phyloP scores from a whole-genome alignment of 2,329 filamentous ascomycete genomes.

The Talaromyces sp. region DNA sequence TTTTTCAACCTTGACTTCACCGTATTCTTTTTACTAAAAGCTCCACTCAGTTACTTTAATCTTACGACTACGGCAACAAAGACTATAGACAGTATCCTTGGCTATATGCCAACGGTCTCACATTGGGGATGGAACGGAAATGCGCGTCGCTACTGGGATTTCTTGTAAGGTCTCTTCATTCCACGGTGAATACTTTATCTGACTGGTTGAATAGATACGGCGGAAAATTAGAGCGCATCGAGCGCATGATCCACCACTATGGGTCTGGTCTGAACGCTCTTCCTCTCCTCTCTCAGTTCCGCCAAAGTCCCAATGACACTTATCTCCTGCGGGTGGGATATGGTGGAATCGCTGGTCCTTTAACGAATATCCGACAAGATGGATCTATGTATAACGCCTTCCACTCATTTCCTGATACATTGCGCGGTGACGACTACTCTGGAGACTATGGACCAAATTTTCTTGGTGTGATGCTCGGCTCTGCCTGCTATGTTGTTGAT shows the following conservation, averaged over 20 bases:
- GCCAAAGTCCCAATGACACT: slow-evolving; percentile 47
- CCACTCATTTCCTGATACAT: slow-evolving; percentile 59
- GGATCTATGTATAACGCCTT: slow-evolving; percentile 61
- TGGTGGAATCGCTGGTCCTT: slow-evolving; percentile 55
- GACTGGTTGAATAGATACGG: slow-evolving; percentile 33
- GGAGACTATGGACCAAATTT: slow-evolving; percentile 63
- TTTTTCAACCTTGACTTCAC: not conserved
- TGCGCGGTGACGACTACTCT: slow-evolving; percentile 60
- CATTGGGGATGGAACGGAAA: slow-evolving; percentile 68
- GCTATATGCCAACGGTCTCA: slow-evolving; percentile 60
- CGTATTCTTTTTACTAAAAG: not conserved
- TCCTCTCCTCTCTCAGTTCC: slow-evolving; percentile 57
- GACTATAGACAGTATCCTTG: slow-evolving; percentile 59
- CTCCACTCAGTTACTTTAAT: slow-evolving; percentile 49
- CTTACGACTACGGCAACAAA: slow-evolving; percentile 51
- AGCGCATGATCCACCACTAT: slow-evolving; percentile 63
- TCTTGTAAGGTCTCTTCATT: slow-evolving; percentile 35
- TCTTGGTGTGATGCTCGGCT: slow-evolving; percentile 54
- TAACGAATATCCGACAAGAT: slow-evolving; percentile 59
- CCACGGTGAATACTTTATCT: not conserved
- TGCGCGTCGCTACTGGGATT: slow-evolving; percentile 64
- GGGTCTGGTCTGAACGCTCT: slow-evolving; percentile 62
- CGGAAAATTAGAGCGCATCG: slow-evolving; percentile 45
- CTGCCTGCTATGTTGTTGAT: slow-evolving; percentile 47
- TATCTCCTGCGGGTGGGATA: slow-evolving; percentile 60